Conservation (phyloP, 2,329 filamentous ascomycete genomes). For the Ploettnerulaceae sp. region DNA sequence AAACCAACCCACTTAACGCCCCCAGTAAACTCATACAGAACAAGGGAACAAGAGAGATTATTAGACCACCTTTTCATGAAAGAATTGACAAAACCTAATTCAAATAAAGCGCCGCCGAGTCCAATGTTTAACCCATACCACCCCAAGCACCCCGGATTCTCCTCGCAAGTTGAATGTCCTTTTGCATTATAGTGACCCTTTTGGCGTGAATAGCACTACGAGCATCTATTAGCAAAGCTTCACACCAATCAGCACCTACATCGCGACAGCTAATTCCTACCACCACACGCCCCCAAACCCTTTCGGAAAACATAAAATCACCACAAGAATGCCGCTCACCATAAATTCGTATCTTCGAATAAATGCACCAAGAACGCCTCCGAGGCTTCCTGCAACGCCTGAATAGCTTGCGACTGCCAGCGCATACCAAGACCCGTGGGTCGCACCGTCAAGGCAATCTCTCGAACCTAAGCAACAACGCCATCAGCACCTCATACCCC, state of each 20-base stretch:
- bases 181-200: constrained; percentile 94
- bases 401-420: constrained; percentile 95
- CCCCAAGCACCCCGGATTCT: constrained; percentile 76
- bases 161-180: constrained; percentile 90
- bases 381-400: constrained; percentile 89
- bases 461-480: constrained; percentile 50
- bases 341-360: constrained; percentile 95
- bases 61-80: no score
- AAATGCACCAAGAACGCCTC: constrained; percentile 93
- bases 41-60: no score
- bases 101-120: no score
- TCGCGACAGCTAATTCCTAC: neutral
- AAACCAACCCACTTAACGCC: no score
- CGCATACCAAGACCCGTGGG: constrained; percentile 66
- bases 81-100: no score
- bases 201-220: constrained; percentile 81
- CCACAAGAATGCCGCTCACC: constrained; percentile 34
- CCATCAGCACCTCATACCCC: neutral
- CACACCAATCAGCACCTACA: neutral
- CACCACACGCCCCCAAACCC: neutral
- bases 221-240: neutral
- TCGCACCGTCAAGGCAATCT: constrained; percentile 64
- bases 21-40: no score
- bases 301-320: neutral
- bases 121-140: constrained; percentile 50